Evolutionary conservation across 2,329 filamentous ascomycete genomes (phyloP), one percentile per base, ranked within the genome.

Genomic region (Xenosphaeropsis pyriputrescens): DNA sequence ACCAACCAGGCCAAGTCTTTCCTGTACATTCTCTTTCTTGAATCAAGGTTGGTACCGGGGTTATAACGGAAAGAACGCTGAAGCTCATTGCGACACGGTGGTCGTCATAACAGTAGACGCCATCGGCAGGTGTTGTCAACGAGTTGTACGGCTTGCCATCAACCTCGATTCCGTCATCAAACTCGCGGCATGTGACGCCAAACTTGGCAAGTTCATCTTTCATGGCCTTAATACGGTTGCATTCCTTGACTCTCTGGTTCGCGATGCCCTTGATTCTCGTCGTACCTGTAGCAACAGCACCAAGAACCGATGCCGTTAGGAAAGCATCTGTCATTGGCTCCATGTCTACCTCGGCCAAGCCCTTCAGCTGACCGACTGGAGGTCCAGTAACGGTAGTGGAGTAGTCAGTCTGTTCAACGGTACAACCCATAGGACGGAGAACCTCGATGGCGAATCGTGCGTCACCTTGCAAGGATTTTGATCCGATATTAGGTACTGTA

Each of bases 271-370:
- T 81, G 47, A 98, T 96, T 39, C 75, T 75, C 0, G 91, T 98
- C 36, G 76, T 77, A 2, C 84, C 85, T 12, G 72, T 75, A 8
- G 89, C 86, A 32, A 94, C 85, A 29, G 91, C 91, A 18, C 86
- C 91, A 34, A 98, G 70, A 4, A 94, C 86, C 2, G 86, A 93
- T 14, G 91, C 91, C 4, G 88, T 95, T 37, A 98, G 68, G 67
- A 98, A 98, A 35, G 91, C 91, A 59, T 98, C 91, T 0, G 91
- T 98, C 91, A 98, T 98, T 1, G 89, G 83, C 57, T 96, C 91
- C 91, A 98, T 98, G 52, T 98, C 88, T 18, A 98, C 77, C 41
- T 89, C 80, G 14, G 76, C 63, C 11, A 98, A 64, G 1, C 84
- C 79, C 48, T 77, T 77, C 30, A 98, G 63, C 13, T 70, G 61